phyloP scores from a whole-genome alignment of 495 filamentous ascomycete genomes.

The Letharia lupina region DNA sequence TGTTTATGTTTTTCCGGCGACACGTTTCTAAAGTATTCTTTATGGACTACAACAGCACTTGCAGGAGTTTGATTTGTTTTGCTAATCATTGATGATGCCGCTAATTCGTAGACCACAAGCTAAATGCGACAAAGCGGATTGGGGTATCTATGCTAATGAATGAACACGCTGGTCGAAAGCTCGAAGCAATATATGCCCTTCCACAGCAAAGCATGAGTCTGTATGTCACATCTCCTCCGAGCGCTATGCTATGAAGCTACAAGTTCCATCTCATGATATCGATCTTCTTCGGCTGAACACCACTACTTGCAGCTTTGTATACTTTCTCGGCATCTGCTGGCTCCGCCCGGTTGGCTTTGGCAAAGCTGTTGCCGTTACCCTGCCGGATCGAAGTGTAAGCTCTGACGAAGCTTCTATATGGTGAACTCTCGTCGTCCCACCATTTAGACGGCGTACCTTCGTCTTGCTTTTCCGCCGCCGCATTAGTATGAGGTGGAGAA shows the following conservation, averaged over 20 bases:
- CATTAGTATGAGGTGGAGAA: slow-evolving; percentile 10
- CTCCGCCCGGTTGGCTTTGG: not conserved
- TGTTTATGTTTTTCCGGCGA: no score
- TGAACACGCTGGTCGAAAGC: slow-evolving; percentile 2
- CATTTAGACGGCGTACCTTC: slow-evolving; percentile 11
- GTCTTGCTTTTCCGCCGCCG: slow-evolving; percentile 4
- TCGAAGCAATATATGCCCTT: not conserved
- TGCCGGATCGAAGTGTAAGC: slow-evolving; percentile 18
- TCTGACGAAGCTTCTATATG: slow-evolving; percentile 21
- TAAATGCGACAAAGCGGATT: not conserved
- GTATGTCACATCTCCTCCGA: not conserved
- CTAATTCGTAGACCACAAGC: not conserved
- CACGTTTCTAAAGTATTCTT: no score
- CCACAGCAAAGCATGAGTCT: not conserved
- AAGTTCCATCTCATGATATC: slow-evolving; percentile 19
- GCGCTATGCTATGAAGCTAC: not conserved
- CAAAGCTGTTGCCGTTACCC: slow-evolving; percentile 25
- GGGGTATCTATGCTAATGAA: slow-evolving; percentile 13
- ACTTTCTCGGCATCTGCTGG: not conserved
- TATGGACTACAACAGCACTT: no score
- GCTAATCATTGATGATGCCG: not conserved
- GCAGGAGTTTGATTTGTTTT: not conserved
- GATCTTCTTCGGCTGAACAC: not conserved
- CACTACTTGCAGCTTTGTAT: not conserved
- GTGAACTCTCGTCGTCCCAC: slow-evolving; percentile 22